Evolutionary conservation across 495 filamentous ascomycete species (phyloP), one percentile per base, ranked within the genome.

Genomic region (Neurospora africana): DNA sequence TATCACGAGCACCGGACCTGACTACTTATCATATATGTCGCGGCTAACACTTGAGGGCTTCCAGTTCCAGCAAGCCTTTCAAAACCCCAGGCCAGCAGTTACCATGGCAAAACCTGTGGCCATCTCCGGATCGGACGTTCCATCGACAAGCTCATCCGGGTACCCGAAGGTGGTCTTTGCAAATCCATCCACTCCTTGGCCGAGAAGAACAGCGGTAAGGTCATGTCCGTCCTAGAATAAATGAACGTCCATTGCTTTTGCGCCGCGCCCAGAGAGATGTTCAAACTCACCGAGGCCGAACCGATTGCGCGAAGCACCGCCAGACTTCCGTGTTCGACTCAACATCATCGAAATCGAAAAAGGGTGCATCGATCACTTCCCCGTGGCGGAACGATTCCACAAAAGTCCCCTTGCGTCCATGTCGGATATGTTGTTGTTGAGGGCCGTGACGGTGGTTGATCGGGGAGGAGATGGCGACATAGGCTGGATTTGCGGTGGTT

Each of bases 281-380:
- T 97, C 81, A 89, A 89, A 76, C 87, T 99, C 74, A 98, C 93
- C 13, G 91, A 96, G 75, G 87, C 90, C 3, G n/a, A n/a, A n/a
- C n/a, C n/a, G n/a, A n/a, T n/a, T n/a, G n/a, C n/a, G n/a, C n/a
- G n/a, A n/a, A n/a, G 40, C 40, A 8, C 70, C 70, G 47, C 75
- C 75, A 73, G 75, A 71, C 40, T 76, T 76, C 68, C 70, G 71
- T 35, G 70, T 71, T 68, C 70, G 68, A 39, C 27, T 75, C 38
- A 69, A 75, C 70, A 61, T 76, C 39, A 68, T 74, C 38, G 39
- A 75, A 37, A 72, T 76, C 73, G 71, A 61, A 35, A 70, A 19
- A 39, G 70, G 74, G 6, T 75, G 75, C 74, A 73, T 76, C 68
- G 70, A 76, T 53, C 47, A 19, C 36, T 73, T 76, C 71, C 38